Base-by-base conservation (phyloP, 2,329 filamentous ascomycete genomes). In the Aspergillus brasiliensis region DNA sequence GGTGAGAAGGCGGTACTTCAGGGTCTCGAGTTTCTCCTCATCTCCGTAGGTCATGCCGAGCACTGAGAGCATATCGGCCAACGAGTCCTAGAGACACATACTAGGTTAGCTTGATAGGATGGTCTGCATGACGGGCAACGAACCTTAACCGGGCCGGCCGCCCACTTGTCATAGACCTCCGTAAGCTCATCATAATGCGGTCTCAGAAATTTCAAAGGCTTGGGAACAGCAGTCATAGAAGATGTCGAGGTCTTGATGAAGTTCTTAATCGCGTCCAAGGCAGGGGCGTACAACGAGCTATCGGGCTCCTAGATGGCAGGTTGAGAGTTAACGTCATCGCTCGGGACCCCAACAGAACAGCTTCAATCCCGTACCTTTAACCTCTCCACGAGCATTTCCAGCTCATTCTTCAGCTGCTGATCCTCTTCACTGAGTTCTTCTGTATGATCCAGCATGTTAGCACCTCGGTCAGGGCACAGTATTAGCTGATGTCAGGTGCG, bases 191-290 rank as follows among this genome's bases (percentile, higher is more conserved):
- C 91, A 81, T 98, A 99, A 79, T 99, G 94, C 68, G 94, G 95
- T 81, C 95, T 88, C 65, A 99, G 86, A 78, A 99, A 99, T 80
- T 99, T 99, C 71, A 99, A 85, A 34, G 95, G 95, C 81, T 99
- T 99, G 23, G 96, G 95, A 63, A 99, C 95, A 61, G 95, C 95
- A 51, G 95, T 99, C 95, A 99, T 99, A 48, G 96, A 99, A 61
- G 93, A 98, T 67, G 95, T 99, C 61, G 95, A 97, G 58, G 95
- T 99, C 83, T 97, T 98, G 84, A 99, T 99, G 75, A 92, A 96
- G 72, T 89, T 92, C 83, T 97, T 98, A 87, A 99, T 97, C 68
- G 92, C 90, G 78, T 98, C 93, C 68, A 99, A 83, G 57, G 95
- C 91, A 61, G 93, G 87, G 77, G 93, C 94, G 83, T 98, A 97